These are phyloP conservation scores for Dictyophora rubrovolvata DNA, from an alignment of 768 basidiomycete genomes.

Conservation along the genomic window DNA sequence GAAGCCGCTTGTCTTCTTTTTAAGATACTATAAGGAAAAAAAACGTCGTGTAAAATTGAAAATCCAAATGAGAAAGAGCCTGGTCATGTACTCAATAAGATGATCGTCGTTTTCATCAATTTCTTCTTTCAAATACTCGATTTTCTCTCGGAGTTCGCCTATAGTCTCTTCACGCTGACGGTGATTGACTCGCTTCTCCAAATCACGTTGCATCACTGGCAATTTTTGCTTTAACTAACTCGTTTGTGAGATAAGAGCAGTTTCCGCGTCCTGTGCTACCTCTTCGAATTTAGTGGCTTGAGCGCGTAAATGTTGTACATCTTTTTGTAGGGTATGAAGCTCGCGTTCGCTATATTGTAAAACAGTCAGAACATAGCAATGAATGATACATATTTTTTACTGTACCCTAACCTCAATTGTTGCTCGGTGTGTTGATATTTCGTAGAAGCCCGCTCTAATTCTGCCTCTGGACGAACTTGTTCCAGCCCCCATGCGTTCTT, in stretches of 20 bases:
- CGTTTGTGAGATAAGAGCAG: constrained; percentile 51
- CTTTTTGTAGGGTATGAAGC: constrained; percentile 29
- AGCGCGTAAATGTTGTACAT: constrained; percentile 29
- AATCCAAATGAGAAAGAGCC: background rate
- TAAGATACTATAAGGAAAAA: constrained; percentile 41
- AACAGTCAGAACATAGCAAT: background rate
- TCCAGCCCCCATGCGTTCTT: constrained; percentile 41
- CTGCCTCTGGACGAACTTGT: constrained; percentile 46
- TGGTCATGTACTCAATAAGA: constrained; percentile 56
- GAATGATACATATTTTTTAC: background rate
- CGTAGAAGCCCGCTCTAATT: constrained; percentile 2
- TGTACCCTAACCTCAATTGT: constrained; percentile 53
- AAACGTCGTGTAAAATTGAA: background rate
- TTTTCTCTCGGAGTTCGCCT: constrained; percentile 55
- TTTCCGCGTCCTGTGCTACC: constrained; percentile 48
- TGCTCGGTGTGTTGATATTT: constrained; percentile 42
- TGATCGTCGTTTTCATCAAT: constrained; percentile 81
- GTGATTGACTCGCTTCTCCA: constrained; percentile 30
- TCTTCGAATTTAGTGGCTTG: constrained; percentile 47
- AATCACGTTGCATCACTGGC: constrained; percentile 45
- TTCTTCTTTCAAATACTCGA: constrained; percentile 68
- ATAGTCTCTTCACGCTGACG: constrained; percentile 48
- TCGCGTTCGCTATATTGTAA: constrained; percentile 35
- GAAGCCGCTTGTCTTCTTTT: constrained; percentile 73
- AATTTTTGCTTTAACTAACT: constrained; percentile 61